Conservation (phyloP, 305 asterid genomes). For the Withania somnifera region DNA sequence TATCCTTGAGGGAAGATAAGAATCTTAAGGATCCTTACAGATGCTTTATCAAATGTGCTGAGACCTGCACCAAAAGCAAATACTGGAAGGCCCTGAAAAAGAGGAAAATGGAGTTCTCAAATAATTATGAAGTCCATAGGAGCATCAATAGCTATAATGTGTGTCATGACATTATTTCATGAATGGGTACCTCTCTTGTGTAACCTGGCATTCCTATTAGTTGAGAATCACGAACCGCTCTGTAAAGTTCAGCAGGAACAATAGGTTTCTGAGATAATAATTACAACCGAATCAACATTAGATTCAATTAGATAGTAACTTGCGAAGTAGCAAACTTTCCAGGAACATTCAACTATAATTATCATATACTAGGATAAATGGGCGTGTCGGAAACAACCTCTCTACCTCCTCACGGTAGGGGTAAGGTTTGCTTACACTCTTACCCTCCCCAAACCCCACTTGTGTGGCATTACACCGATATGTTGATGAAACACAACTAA, state of each 20-base stretch:
- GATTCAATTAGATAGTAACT: neutral
- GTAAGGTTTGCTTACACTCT: neutral
- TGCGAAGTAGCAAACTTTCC: neutral
- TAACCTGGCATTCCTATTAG: conserved; percentile 78
- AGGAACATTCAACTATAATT: neutral
- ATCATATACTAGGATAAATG: neutral
- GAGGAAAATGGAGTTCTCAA: conserved; percentile 6
- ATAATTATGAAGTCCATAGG: conserved; percentile 1
- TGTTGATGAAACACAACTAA: neutral
- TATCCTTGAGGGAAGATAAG: neutral
- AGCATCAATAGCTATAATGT: neutral
- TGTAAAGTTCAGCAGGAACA: conserved; percentile 52
- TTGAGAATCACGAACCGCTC: conserved; percentile 73
- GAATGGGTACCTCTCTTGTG: conserved; percentile 51
- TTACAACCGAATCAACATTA: conserved; percentile 5
- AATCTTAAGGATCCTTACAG: conserved; percentile 37
- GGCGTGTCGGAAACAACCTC: neutral
- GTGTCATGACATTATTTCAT: neutral
- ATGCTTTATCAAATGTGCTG: conserved; percentile 73
- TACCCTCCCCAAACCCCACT: neutral
- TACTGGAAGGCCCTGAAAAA: conserved; percentile 61
- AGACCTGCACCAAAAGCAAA: conserved; percentile 68
- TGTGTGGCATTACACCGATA: neutral
- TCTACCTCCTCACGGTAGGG: neutral
- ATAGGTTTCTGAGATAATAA: conserved; percentile 59